Base-by-base conservation (phyloP, 192 early-diverging fungal genomes). In the Oehlia diaphana region DNA sequence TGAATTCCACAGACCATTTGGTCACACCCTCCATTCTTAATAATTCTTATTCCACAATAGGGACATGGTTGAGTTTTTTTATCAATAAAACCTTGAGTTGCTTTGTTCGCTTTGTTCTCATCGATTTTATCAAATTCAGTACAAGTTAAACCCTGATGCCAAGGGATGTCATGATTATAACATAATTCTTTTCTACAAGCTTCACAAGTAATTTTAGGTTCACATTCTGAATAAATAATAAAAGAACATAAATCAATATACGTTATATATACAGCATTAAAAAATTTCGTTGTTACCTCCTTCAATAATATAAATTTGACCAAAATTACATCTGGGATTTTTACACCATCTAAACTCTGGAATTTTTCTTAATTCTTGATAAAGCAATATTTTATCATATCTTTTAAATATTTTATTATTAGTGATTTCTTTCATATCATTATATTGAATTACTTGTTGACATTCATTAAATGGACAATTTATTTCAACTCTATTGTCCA, bases 281-380 rank as follows among this genome's bases (percentile, higher is more conserved):
- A n/a, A 23, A 66, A 44, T 8, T 8, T 44, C 7, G 42, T 44
- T 13, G 2, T 69, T 76, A 76, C 77, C 77, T 69, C 66, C 23
- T 14, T 78, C 31, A 35, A 4, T 19, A 35, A 4, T 19, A 58
- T 78, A 65, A 58, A 78, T 78, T 78, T 70, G 77, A 23, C 77
- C 77, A 49, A 66, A 67, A 12, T 28, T 49, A 69, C 77, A 78
- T 2, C 9, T 39, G 1, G 65, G 9, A 70, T 78, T 78, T 39
- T 42, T 49, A 39, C 77, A 78, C 77, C 77, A 78, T 69, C 47
- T 53, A 61, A 78, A 78, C 37, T 78, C 77, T 31, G 64, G 49
- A 44, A 69, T 70, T 14, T n/a, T 2, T 19, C n/a, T 23, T 19
- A 78, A 37, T 26, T 14, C 66, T 39, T 44, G 31, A 35, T 16